phyloP scores from a whole-genome alignment of 75 land plant genomes.

The Adiantum capillusveneris region DNA sequence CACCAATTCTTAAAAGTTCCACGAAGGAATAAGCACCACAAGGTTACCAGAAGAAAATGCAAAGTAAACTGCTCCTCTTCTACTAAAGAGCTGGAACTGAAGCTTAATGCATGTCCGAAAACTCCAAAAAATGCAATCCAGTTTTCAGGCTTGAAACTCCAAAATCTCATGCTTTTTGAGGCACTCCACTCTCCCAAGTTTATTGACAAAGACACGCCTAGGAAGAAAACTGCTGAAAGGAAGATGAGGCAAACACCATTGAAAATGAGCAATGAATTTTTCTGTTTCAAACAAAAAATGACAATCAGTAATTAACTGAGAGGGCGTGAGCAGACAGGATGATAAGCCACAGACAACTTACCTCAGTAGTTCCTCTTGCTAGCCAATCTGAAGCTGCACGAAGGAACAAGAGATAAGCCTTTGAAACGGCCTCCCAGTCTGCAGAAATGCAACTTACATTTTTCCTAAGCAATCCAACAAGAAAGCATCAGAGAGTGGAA shows the following conservation, averaged over 20 bases:
- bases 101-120: constrained; percentile 49
- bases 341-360: too few relatives aligned
- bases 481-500: too few relatives aligned
- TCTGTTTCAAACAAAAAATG: constrained; percentile 39
- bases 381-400: constrained; percentile 61
- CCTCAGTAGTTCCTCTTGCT: constrained; percentile 73
- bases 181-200: constrained; percentile 9
- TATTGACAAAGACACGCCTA: constrained; percentile 21
- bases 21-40: constrained; percentile 42
- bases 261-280: constrained; percentile 34
- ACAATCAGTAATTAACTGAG: background rate
- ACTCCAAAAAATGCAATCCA: constrained; percentile 35
- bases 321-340: background rate
- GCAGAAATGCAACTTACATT: constrained; percentile 1
- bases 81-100: constrained; percentile 82
- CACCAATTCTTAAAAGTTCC: constrained; percentile 1
- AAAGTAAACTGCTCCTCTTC: constrained; percentile 95
- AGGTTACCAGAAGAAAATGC: constrained; percentile 64
- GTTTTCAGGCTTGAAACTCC: constrained; percentile 16
- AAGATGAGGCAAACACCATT: constrained; percentile 58
- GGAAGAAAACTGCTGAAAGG: constrained; percentile 39
- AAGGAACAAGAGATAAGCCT: constrained; percentile 51
- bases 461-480: too few relatives aligned
- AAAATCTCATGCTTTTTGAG: background rate
- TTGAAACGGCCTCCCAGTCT: constrained; percentile 10